Evolutionary conservation across 2,329 filamentous ascomycete species (phyloP).

Genomic region (Xenosphaeropsis pyriputrescens): DNA sequence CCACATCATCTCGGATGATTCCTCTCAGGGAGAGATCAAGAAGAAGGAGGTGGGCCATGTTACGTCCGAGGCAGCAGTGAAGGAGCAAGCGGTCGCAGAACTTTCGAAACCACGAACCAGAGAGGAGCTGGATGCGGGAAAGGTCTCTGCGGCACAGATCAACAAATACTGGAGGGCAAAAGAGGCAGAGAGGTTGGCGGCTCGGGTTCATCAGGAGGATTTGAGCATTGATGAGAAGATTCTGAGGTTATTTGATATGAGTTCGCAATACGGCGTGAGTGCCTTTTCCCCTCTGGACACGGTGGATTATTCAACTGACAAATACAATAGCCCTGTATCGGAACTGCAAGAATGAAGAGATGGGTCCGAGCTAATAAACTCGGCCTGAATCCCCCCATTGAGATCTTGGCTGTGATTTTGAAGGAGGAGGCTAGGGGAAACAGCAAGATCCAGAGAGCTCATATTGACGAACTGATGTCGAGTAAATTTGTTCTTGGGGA

Average conservation of each 20-base stretch:
- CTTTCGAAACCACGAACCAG: conserved; percentile 25
- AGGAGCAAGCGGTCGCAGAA: conserved; percentile 9
- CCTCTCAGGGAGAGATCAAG: not conserved
- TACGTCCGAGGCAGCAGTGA: conserved; percentile 5
- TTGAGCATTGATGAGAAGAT: conserved; percentile 70
- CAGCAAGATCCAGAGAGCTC: conserved; percentile 44
- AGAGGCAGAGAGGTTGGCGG: conserved; percentile 52
- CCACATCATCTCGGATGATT: not conserved
- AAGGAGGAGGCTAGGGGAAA: conserved; percentile 49
- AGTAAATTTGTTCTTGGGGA: conserved; percentile 23
- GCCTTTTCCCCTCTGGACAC: not conserved
- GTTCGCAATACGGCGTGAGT: conserved; percentile 73
- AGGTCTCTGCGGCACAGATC: conserved; percentile 54
- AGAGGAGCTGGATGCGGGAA: conserved; percentile 42
- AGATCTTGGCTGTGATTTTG: conserved; percentile 75
- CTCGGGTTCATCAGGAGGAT: conserved; percentile 63
- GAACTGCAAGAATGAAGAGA: conserved; percentile 64
- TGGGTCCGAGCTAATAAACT: conserved; percentile 78
- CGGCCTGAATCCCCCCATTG: conserved; percentile 76
- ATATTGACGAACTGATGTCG: conserved; percentile 55
- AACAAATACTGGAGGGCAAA: conserved; percentile 63
- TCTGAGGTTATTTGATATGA: conserved; percentile 82
- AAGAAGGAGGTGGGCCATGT: conserved; percentile 7
- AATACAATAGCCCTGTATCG: conserved; percentile 64
- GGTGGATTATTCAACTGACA: not conserved